A percentile compares a stretch with the other conserved stretches of the same genome.
Conservation (phyloP, 768 basidiomycete genomes). For the Phaeotremella skinneri region DNA sequence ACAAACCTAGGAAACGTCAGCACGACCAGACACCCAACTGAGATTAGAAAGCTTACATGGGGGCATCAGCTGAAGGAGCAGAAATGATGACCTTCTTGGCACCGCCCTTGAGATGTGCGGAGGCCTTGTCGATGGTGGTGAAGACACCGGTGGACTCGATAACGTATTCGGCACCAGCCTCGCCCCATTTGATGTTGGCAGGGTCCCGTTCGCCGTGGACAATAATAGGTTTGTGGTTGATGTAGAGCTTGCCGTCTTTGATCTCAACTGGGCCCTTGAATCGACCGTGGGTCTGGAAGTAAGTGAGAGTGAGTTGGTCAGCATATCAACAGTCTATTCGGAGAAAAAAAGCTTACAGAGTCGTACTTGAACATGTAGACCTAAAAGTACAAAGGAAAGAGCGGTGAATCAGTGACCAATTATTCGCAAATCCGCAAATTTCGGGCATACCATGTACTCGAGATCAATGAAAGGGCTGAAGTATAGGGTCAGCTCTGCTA, state of each 20-base stretch:
- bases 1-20: conserved; percentile 40
- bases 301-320: conserved; percentile 3
- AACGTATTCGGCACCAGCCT: conserved; percentile 81
- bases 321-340: background rate
- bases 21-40: background rate
- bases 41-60: conserved; percentile 52
- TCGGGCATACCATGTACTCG: conserved; percentile 84
- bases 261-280: conserved; percentile 79
- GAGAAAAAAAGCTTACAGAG: conserved; percentile 28
- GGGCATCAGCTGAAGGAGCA: conserved; percentile 69
- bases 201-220: conserved; percentile 81
- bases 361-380: conserved; percentile 51
- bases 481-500: conserved; percentile 12
- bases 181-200: conserved; percentile 75
- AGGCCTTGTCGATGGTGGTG: conserved; percentile 91
- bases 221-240: conserved; percentile 72
- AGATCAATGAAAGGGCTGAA: conserved; percentile 93
- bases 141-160: conserved; percentile 99
- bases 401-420: background rate
- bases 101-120: conserved; percentile 91
- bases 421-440: background rate
- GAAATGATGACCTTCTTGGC: conserved; percentile 99
- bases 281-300: conserved; percentile 51
- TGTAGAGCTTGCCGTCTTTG: conserved; percentile 84
- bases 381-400: conserved; percentile 16